Evolutionary conservation across 768 basidiomycete species (phyloP), one percentile per base, ranked within the genome.

Genomic region (Tulasnella sp.): DNA sequence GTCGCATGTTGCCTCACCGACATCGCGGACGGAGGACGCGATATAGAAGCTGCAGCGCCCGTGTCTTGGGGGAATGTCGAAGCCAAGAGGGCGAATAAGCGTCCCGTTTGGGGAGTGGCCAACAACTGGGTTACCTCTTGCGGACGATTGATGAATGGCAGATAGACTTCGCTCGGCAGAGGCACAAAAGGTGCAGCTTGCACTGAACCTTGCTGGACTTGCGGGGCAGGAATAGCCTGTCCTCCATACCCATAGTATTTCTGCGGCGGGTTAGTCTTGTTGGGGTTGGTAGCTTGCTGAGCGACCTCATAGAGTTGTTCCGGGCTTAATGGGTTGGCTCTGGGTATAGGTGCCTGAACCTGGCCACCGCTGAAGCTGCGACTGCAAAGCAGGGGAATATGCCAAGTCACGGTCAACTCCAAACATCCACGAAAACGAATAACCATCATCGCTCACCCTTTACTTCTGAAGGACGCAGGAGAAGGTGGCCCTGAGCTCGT

Each of bases 111-210:
- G 2, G 74, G 79, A 11, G 70, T 74, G 19, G 75, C 73, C 57
- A 92, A 77, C 27, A 96, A 75, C 7, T 77, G 70, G 3, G 75
- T 61, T 1, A 93, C 88, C 65, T 96, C 91, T 0, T 72, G 69
- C 0, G 87, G 77, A 17, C 91, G 81, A 62, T 93, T 83, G 61
- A 93, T 75, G 69, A 91, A 96, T 0, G 91, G 91, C 12, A 96
- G 78, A 62, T 81, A 83, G 29, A 87, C 78, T 59, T 86, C 81
- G 19, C 80, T 79, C 4, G 84, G 84, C 1, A 91, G 75, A 0
- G 79, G 80, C 0, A 84, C 85, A 65, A 89, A 89, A 1, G 79
- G 39, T 62, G 36, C 60, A 65, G 61, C 50, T 69, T 49, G 43
- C 75, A 63, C 58, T 66, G 65, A 3, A 70, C 79, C 52, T 72